Percentiles rank a stretch among this genome's conserved stretches.
Conservation (phyloP, 306 rosid species). For the Vigna nakashimae region DNA sequence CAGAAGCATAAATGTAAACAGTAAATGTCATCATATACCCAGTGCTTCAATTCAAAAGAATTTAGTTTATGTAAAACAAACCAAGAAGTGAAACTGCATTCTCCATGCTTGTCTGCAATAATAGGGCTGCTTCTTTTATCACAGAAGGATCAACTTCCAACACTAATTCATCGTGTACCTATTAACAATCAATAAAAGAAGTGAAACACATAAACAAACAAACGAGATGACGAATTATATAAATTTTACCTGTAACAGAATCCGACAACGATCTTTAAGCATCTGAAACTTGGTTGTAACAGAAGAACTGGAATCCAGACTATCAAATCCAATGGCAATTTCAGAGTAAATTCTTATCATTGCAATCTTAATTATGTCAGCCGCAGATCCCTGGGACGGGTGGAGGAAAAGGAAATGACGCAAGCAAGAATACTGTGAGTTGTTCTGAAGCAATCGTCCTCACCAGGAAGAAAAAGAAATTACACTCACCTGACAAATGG, state of each 20-base stretch:
- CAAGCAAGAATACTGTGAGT: slow-evolving; percentile 32
- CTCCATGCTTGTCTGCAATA: slow-evolving; percentile 90
- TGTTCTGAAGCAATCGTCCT: slow-evolving; percentile 20
- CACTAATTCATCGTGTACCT: slow-evolving; percentile 97
- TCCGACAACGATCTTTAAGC: slow-evolving; percentile 77
- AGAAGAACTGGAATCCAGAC: slow-evolving; percentile 55
- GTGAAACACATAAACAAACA: slow-evolving; percentile 16
- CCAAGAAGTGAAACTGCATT: slow-evolving; percentile 89
- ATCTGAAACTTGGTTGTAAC: slow-evolving; percentile 50
- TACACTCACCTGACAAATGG: slow-evolving; percentile 88
- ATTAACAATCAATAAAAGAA: slow-evolving; percentile 40
- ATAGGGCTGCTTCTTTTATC: slow-evolving; percentile 73
- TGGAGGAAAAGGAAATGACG: slow-evolving; percentile 35
- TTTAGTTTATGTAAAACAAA: slow-evolving; percentile 45
- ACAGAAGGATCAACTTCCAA: slow-evolving; percentile 88
- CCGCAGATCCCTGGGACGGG: slow-evolving; percentile 85
- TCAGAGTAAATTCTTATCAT: slow-evolving; percentile 77
- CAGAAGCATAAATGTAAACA: slow-evolving; percentile 42
- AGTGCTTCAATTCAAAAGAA: slow-evolving; percentile 20
- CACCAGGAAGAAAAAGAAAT: slow-evolving; percentile 3
- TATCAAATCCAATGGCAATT: slow-evolving; percentile 52
- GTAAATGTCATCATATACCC: slow-evolving; percentile 32
- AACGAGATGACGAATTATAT: slow-evolving; percentile 16
- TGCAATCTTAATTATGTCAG: slow-evolving; percentile 92
- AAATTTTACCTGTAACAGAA: slow-evolving; percentile 82